Percentiles rank a stretch among this genome's conserved stretches.
phyloP scores from a whole-genome alignment of 2,329 filamentous ascomycete genomes.

The Pseudopyrenochaeta lycopersici region DNA sequence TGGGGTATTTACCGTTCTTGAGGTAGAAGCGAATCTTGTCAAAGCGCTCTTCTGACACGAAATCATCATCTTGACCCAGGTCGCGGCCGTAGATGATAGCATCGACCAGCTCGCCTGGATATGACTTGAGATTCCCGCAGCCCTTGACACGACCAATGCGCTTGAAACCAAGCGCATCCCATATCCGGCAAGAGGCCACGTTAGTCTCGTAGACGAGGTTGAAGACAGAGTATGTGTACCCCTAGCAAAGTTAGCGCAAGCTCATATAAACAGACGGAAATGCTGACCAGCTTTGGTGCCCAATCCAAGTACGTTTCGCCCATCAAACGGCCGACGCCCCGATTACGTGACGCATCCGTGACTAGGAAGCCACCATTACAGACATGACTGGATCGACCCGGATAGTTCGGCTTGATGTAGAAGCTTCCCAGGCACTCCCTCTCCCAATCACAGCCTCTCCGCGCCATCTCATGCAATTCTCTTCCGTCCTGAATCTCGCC shows the following conservation, averaged over 20 bases:
- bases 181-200: constrained; percentile 86
- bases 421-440: constrained; percentile 87
- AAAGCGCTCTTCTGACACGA: constrained; percentile 93
- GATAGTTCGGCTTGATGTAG: constrained; percentile 94
- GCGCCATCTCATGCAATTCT: constrained; percentile 58
- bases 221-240: constrained; percentile 92
- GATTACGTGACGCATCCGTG: constrained; percentile 57
- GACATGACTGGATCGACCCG: constrained; percentile 87
- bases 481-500: constrained; percentile 70
- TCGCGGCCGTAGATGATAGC: constrained; percentile 70
- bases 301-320: constrained; percentile 62
- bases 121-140: constrained; percentile 59
- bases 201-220: constrained; percentile 96
- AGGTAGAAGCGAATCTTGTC: constrained; percentile 99
- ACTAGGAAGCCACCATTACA: constrained; percentile 71
- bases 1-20: constrained; percentile 91
- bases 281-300: constrained; percentile 59
- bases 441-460: constrained; percentile 71
- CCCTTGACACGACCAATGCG: constrained; percentile 80
- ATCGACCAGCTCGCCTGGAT: constrained; percentile 56
- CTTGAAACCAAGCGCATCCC: constrained; percentile 93
- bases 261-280: not conserved
- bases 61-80: constrained; percentile 73
- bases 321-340: constrained; percentile 61
- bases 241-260: constrained; percentile 53